phyloP scores from a whole-genome alignment of 768 basidiomycete species.

The Leccinum broughii region DNA sequence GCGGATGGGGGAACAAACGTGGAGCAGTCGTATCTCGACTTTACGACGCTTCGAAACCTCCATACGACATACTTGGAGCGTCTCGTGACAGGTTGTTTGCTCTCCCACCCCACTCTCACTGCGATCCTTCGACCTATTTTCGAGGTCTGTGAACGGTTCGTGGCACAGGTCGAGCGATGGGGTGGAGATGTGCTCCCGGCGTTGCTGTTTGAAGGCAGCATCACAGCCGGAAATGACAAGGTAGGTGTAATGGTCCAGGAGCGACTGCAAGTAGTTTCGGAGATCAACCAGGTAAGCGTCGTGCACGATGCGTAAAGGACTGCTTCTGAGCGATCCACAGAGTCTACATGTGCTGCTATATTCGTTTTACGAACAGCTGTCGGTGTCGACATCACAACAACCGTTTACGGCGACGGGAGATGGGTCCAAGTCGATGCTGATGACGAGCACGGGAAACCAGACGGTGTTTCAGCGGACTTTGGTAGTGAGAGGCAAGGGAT shows the following conservation, averaged over 20 bases:
- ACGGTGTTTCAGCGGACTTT: slow-evolving; percentile 49
- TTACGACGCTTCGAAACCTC: slow-evolving; percentile 80
- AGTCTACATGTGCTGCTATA: slow-evolving; percentile 64
- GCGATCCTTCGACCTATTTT: slow-evolving; percentile 69
- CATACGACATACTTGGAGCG: slow-evolving; percentile 82
- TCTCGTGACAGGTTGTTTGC: slow-evolving; percentile 74
- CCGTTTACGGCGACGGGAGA: slow-evolving; percentile 63
- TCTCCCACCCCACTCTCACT: slow-evolving; percentile 65
- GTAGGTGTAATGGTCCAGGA: slow-evolving; percentile 76
- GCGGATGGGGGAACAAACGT: slow-evolving; percentile 27
- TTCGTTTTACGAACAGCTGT: slow-evolving; percentile 80
- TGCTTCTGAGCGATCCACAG: slow-evolving; percentile 38
- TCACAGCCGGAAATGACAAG: slow-evolving; percentile 50
- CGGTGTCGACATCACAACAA: slow-evolving; percentile 74
- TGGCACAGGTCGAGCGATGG: slow-evolving; percentile 89
- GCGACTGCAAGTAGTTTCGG: slow-evolving; percentile 63
- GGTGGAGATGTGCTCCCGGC: slow-evolving; percentile 88
- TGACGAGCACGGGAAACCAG: slow-evolving; percentile 51
- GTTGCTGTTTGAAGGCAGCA: slow-evolving; percentile 76
- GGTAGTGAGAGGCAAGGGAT: slow-evolving; percentile 45
- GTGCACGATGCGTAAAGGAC: neutral
- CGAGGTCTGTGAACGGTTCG: slow-evolving; percentile 83
- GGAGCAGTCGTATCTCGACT: slow-evolving; percentile 58
- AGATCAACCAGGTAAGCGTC: slow-evolving; percentile 68
- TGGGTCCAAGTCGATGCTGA: slow-evolving; percentile 70